Evolutionary conservation across 306 rosid species (phyloP), one percentile per base, ranked within the genome.

Genomic region (Fagus crenata): DNA sequence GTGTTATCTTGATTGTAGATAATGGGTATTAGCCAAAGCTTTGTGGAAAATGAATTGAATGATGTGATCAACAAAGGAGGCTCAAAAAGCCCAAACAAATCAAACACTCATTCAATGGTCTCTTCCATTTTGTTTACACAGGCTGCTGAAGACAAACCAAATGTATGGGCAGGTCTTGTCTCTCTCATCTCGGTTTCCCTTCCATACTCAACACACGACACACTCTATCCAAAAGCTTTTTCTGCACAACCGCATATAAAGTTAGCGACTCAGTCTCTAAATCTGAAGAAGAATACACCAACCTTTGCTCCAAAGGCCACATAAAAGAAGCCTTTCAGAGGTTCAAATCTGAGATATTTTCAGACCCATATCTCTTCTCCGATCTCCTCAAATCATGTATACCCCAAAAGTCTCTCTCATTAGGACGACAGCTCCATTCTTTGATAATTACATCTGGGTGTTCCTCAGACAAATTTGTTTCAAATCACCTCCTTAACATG

Each of bases 381-480:
- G 86, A 82, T 75, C 88, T 95, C 71, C 80, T 95, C 69, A 89
- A 89, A 86, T 87, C 97, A 75, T 90, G 93, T 58, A 74, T 87
- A 46, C 78, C 86, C 73, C 83, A 53, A 61, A 86, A 83, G 67
- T 90, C 93, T 32, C 69, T 88, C 71, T 71, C 81, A 33, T 65
- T 89, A 14, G 95, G 84, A 55, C 87, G 86, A 70, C 98, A 95
- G 83, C 81, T 92, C 55, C 98, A 95, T 80, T 89, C 90, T 67
- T 75, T 90, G 81, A 81, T 89, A 2, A 53, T 92, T 42, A 89
- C 97, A 43, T 95, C 96, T 71, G 97, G 97, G 42, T 77, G 85
- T 85, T 87, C 86, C 76, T 32, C 84, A 2, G 92, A 92, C 85
- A 92, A 79, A 88, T 95, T 92, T 85, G 37, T 90, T 54, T 89